These are phyloP conservation scores for Elaeis oleifera DNA, from an alignment of 202 grass and related monocot species.

Conservation along the genomic window DNA sequence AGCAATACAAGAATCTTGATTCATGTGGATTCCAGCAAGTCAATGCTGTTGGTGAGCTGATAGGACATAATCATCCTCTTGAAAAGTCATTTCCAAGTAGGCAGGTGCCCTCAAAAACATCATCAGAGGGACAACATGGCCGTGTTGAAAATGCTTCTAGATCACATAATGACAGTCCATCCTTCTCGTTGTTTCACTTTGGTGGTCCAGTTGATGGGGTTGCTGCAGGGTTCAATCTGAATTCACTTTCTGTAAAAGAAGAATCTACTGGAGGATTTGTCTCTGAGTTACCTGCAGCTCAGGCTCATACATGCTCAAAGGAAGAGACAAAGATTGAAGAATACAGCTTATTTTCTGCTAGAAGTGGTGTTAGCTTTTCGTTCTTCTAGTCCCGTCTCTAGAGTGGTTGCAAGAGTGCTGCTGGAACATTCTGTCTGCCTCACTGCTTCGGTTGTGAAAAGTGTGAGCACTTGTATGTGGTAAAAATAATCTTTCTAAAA, in stretches of 20 bases:
- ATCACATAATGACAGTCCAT: conserved; percentile 29
- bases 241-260: conserved; percentile 37
- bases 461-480: conserved; percentile 8
- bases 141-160: conserved; percentile 25
- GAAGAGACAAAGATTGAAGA: conserved; percentile 62
- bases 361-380: conserved; percentile 46
- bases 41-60: not conserved
- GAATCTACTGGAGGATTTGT: conserved; percentile 26
- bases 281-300: conserved; percentile 24
- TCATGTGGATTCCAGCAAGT: conserved; percentile 24
- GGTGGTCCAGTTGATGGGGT: conserved; percentile 53
- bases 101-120: conserved; percentile 17
- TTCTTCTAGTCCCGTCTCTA: conserved; percentile 32
- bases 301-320: conserved; percentile 42
- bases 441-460: not conserved
- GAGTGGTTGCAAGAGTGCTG: conserved; percentile 20
- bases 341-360: conserved; percentile 77
- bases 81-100: conserved; percentile 24
- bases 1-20: not conserved
- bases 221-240: not conserved
- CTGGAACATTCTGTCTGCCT: not conserved
- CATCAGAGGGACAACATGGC: conserved; percentile 15
- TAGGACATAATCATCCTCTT: conserved; percentile 12
- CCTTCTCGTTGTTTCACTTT: conserved; percentile 84
- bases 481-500: conserved; percentile 4